These are phyloP conservation scores for Clonostachys chloroleuca DNA, from an alignment of 2,329 filamentous ascomycete species.

Conservation along the genomic window DNA sequence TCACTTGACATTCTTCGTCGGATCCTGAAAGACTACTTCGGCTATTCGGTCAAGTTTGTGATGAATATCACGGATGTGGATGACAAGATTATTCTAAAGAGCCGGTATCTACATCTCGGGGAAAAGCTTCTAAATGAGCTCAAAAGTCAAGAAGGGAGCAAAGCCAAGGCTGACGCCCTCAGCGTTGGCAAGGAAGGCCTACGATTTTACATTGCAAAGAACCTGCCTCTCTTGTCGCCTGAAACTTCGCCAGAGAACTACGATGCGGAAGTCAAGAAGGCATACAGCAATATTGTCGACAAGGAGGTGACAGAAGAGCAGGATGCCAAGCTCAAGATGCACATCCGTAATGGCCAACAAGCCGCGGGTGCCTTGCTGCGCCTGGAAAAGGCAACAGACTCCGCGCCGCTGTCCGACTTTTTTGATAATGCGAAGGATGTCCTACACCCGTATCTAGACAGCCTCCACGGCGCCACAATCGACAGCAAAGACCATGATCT, in stretches of 20 bases:
- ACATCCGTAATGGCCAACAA: too few species aligned
- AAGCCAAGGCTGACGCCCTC: background rate
- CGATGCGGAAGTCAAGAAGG: background rate
- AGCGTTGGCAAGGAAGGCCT: background rate
- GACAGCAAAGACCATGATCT: background rate
- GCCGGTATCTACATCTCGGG: conserved; percentile 58
- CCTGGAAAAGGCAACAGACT: too few species aligned
- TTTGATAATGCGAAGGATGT: background rate
- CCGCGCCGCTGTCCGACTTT: background rate
- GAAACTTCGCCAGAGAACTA: background rate
- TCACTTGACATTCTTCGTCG: conserved; percentile 75
- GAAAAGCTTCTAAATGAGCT: too few species aligned
- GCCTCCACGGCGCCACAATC: background rate
- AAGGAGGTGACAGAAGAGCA: background rate
- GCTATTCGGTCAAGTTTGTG: conserved; percentile 70
- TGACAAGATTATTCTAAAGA: conserved; percentile 49
- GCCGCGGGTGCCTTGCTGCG: too few species aligned
- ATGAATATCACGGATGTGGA: conserved; percentile 81
- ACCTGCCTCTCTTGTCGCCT: background rate
- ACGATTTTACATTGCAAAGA: background rate
- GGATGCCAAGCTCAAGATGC: background rate
- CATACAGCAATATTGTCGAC: background rate
- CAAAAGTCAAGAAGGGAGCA: too few species aligned
- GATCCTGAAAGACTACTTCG: conserved; percentile 70
- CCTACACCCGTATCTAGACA: background rate